phyloP scores from a whole-genome alignment of 1,139 yeast genomes.

The Candida buenavistaensis region DNA sequence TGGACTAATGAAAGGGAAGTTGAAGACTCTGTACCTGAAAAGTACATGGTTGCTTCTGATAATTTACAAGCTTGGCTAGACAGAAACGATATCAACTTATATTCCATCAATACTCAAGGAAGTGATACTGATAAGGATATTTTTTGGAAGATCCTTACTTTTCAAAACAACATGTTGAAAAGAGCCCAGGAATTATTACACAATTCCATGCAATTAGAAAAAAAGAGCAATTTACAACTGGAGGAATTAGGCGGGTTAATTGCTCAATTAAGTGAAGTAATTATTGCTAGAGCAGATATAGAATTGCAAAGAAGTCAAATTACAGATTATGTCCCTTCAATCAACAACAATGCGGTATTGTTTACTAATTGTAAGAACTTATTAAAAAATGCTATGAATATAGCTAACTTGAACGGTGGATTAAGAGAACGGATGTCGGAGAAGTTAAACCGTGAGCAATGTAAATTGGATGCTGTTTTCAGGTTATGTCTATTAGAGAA shows the following conservation, averaged over 20 bases:
- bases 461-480: constrained; percentile 45
- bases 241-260: constrained; percentile 36
- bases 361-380: constrained; percentile 40
- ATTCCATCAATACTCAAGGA: constrained; percentile 13
- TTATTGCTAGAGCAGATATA: constrained; percentile 53
- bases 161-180: constrained; percentile 39
- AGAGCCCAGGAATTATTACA: constrained; percentile 37
- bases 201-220: constrained; percentile 17
- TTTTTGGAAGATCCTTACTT: constrained; percentile 42
- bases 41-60: constrained; percentile 42
- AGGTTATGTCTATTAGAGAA: constrained; percentile 48
- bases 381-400: constrained; percentile 47
- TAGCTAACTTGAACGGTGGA: constrained; percentile 50
- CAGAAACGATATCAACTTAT: constrained; percentile 27
- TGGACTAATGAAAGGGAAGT: constrained; percentile 25
- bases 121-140: constrained; percentile 14
- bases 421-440: constrained; percentile 48
- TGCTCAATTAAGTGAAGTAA: constrained; percentile 41
- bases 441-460: constrained; percentile 41
- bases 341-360: constrained; percentile 28
- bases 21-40: constrained; percentile 30
- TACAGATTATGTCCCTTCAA: constrained; percentile 26
- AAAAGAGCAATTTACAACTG: constrained; percentile 18
- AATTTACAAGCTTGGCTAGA: constrained; percentile 45
- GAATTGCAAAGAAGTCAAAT: constrained; percentile 50